A percentile compares a stretch with the other conserved stretches of the same genome.
Conservation (phyloP, 352 stramenopile genomes). For the Elongisporangium prolatum region DNA sequence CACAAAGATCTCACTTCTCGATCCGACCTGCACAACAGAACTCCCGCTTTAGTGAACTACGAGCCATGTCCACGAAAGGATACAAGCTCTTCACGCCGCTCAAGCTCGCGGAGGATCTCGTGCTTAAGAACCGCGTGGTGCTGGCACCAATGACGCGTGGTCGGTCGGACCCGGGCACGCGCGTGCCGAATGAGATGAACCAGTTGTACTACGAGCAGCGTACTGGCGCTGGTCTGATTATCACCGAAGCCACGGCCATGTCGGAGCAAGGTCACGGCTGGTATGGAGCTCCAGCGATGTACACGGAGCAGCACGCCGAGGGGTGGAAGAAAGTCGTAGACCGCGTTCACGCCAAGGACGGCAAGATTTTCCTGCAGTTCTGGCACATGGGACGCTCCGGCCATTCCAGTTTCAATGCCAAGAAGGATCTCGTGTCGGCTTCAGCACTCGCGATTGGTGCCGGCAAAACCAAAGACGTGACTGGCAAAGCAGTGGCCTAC, state of each 20-base stretch:
- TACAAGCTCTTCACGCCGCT: conserved; percentile 29
- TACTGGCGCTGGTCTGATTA: conserved; percentile 31
- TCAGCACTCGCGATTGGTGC: too few species aligned
- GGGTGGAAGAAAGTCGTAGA: conserved; percentile 49
- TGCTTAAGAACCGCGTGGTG: conserved; percentile 40
- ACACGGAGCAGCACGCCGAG: conserved; percentile 24
- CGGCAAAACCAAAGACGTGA: too few species aligned
- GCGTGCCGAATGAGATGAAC: conserved; percentile 12
- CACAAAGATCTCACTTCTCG: too few species aligned
- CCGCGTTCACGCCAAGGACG: conserved; percentile 53
- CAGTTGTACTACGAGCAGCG: conserved; percentile 42
- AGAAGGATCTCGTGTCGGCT: conserved; percentile 9
- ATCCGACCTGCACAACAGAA: too few species aligned
- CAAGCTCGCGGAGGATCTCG: conserved; percentile 12
- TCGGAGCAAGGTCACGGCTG: conserved; percentile 22
- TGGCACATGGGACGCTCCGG: conserved; percentile 59
- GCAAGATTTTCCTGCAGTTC: conserved; percentile 61
- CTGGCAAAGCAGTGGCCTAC: too few species aligned
- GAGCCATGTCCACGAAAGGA: too few species aligned
- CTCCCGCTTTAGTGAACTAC: too few species aligned
- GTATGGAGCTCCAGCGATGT: conserved; percentile 33
- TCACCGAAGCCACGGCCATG: conserved; percentile 35
- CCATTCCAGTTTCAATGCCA: conserved; percentile 30
- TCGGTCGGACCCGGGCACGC: too few species aligned
- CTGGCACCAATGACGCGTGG: conserved; percentile 31